Conservation (phyloP, 192 early-diverging fungal species). For the Backusella liffmaniae region DNA sequence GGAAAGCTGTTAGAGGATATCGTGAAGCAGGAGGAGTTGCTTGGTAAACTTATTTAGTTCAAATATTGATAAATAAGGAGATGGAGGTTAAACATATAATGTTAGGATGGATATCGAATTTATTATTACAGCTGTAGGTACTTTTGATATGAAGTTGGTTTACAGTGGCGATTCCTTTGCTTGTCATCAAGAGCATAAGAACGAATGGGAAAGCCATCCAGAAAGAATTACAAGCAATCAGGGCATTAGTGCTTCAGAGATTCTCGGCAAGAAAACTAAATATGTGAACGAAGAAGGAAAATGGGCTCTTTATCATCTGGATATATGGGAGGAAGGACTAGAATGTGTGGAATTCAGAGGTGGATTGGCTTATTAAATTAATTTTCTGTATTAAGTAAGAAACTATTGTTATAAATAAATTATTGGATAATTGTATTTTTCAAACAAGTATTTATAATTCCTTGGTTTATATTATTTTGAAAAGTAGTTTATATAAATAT, state of each 20-base stretch:
- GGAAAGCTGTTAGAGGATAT: slow-evolving; percentile 19
- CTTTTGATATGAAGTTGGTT: slow-evolving; percentile 21
- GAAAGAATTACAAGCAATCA: slow-evolving; percentile 12
- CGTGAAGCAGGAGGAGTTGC: slow-evolving; percentile 28
- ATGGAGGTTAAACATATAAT: background rate
- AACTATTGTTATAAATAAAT: background rate
- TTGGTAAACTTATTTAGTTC: slow-evolving; percentile 6
- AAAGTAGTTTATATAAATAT: no score
- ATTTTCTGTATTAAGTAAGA: background rate
- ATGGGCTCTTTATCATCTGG: slow-evolving; percentile 28
- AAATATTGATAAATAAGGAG: background rate
- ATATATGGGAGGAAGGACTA: slow-evolving; percentile 32
- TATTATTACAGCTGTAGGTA: slow-evolving; percentile 22
- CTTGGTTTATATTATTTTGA: no score
- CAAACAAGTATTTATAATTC: no score
- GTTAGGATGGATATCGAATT: slow-evolving; percentile 31
- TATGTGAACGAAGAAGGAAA: slow-evolving; percentile 24
- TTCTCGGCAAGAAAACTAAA: slow-evolving; percentile 4
- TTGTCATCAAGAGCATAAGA: slow-evolving; percentile 32
- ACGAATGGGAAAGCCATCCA: slow-evolving; percentile 22
- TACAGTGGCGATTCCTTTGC: slow-evolving; percentile 16
- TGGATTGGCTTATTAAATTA: slow-evolving; percentile 3
- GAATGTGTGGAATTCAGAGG: slow-evolving; percentile 29
- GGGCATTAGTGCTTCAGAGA: slow-evolving; percentile 17
- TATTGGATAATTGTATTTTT: no score